Conservation (phyloP, 768 basidiomycete genomes). For the Candolleomyces aberdarensis region DNA sequence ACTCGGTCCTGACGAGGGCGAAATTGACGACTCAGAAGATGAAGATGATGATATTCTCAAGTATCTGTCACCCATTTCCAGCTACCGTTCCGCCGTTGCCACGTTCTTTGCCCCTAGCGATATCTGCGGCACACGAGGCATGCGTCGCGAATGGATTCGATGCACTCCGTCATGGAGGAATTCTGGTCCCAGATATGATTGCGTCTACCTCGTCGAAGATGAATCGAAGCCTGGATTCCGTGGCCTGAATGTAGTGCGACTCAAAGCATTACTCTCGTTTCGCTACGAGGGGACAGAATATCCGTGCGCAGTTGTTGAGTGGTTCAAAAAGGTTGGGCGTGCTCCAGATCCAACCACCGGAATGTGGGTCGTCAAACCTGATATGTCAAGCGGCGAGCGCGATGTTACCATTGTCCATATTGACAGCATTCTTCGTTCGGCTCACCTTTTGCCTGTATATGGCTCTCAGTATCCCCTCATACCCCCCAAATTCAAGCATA, state of each 20-base stretch:
- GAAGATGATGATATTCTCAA: neutral
- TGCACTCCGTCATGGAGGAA: neutral
- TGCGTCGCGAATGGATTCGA: neutral
- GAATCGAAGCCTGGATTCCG: constrained; percentile 13
- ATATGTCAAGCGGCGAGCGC: constrained; percentile 13
- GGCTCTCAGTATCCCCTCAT: constrained; percentile 13
- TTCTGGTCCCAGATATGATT: neutral
- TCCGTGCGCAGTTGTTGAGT: constrained; percentile 28
- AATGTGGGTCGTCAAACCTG: constrained; percentile 33
- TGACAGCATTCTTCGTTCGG: constrained; percentile 25
- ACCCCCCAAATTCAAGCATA: constrained; percentile 16
- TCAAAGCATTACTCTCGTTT: constrained; percentile 28
- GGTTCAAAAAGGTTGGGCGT: constrained; percentile 19
- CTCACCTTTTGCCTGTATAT: constrained; percentile 29
- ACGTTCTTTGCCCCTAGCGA: constrained; percentile 1
- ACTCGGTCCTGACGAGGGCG: neutral
- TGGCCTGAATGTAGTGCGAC: constrained; percentile 23
- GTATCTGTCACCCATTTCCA: neutral
- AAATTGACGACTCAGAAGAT: neutral
- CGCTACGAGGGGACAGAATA: constrained; percentile 11
- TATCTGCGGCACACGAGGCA: neutral
- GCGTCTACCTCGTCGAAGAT: neutral
- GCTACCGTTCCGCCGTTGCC: neutral
- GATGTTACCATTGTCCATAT: constrained; percentile 23
- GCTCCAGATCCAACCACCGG: constrained; percentile 24